phyloP scores from a whole-genome alignment of 2,329 filamentous ascomycete species.

The Ophiocordyceps camponoti-floridani region DNA sequence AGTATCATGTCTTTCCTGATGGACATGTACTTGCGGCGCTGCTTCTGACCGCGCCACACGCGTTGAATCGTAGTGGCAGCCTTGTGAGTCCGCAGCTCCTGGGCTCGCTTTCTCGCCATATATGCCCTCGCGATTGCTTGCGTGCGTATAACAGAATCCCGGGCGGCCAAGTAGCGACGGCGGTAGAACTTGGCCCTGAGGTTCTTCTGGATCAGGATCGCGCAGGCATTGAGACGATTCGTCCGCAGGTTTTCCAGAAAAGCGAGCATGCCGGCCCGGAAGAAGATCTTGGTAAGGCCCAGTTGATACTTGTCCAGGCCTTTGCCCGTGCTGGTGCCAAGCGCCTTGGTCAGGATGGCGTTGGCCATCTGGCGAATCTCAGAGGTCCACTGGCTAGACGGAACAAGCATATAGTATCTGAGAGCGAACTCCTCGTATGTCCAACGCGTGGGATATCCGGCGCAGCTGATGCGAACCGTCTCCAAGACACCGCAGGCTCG shows the following conservation, averaged over 20 bases:
- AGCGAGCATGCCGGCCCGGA: slow-evolving; percentile 95
- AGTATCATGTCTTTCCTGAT: slow-evolving; percentile 73
- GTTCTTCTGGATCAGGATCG: slow-evolving; percentile 98
- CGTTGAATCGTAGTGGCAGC: slow-evolving; percentile 90
- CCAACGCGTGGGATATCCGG: slow-evolving; percentile 94
- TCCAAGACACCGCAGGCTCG: slow-evolving; percentile 97
- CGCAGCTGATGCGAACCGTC: slow-evolving; percentile 92
- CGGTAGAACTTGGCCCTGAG: slow-evolving; percentile 89
- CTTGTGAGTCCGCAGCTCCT: slow-evolving; percentile 66
- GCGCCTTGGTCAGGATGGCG: slow-evolving; percentile 72
- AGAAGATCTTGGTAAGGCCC: slow-evolving; percentile 97
- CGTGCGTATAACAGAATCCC: slow-evolving; percentile 60
- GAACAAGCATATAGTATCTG: slow-evolving; percentile 95
- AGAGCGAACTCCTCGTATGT: slow-evolving; percentile 97
- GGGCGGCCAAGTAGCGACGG: slow-evolving; percentile 73
- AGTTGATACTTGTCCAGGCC: slow-evolving; percentile 90
- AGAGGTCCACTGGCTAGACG: slow-evolving; percentile 75
- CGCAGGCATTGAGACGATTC: slow-evolving; percentile 76
- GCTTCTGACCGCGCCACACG: slow-evolving; percentile 84
- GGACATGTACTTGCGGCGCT: slow-evolving; percentile 60
- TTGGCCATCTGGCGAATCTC: slow-evolving; percentile 92
- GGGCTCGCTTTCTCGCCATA: slow-evolving; percentile 57
- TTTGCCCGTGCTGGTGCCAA: slow-evolving; percentile 58
- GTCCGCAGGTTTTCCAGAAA: slow-evolving; percentile 92
- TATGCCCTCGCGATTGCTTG: slow-evolving; percentile 66